These are phyloP conservation scores for Ananas comosus DNA, from an alignment of 176 grass and related monocot genomes.

Conservation along the genomic window DNA sequence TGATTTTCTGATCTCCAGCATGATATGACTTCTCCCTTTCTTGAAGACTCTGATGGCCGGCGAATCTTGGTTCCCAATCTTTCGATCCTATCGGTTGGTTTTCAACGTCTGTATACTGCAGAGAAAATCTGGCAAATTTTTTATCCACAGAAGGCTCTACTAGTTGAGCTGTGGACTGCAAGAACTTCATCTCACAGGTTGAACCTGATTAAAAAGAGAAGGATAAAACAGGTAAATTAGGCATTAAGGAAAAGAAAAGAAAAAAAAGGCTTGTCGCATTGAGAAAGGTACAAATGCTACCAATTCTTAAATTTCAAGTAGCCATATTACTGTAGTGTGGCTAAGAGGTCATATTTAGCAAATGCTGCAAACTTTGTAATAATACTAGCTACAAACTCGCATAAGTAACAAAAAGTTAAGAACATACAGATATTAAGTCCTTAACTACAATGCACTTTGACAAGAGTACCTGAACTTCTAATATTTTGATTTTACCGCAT, in stretches of 20 bases:
- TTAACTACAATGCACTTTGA: too few relatives aligned
- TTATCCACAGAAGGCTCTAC: conserved; percentile 59
- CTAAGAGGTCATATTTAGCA: too few relatives aligned
- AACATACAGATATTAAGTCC: too few relatives aligned
- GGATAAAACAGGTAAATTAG: conserved; percentile 17
- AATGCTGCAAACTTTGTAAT: too few relatives aligned
- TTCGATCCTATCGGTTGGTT: conserved; percentile 37
- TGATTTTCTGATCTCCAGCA: conserved; percentile 74
- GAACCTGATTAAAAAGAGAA: conserved; percentile 46
- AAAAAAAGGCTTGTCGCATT: too few relatives aligned
- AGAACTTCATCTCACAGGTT: conserved; percentile 89
- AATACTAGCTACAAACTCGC: too few relatives aligned
- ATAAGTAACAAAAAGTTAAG: too few relatives aligned
- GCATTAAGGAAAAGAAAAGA: neutral
- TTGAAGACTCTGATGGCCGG: conserved; percentile 73
- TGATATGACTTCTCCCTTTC: conserved; percentile 80
- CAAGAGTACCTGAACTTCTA: too few relatives aligned
- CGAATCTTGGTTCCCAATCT: conserved; percentile 83
- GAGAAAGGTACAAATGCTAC: too few relatives aligned
- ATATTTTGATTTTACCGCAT: too few relatives aligned
- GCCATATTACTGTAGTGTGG: too few relatives aligned
- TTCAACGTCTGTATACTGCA: conserved; percentile 65
- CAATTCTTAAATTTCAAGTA: too few relatives aligned
- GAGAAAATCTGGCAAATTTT: conserved; percentile 71
- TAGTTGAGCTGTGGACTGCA: conserved; percentile 81